Evolutionary conservation across 257 asterid genomes (phyloP), one percentile per base, ranked within the genome.

Genomic region (Paraleonurus japonicus): DNA sequence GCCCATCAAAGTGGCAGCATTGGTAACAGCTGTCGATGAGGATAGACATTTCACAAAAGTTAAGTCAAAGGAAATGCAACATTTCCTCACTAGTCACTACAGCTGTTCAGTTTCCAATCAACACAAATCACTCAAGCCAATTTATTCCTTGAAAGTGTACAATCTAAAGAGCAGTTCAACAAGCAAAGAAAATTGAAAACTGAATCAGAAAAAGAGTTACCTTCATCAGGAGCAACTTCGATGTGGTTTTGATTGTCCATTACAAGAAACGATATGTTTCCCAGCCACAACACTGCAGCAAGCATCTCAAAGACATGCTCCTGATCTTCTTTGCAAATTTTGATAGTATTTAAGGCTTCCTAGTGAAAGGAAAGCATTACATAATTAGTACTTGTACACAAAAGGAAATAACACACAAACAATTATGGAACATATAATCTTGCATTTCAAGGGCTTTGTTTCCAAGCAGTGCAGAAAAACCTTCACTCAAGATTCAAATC

Each of bases 201-300:
- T 39, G 12, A 58, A 59, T 27, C 27, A 74, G 23, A 43, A 3
- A 15, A 27, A 47, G n/a, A 76, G 65, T 58, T 74, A 95, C 98
- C 99, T 95, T 95, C 99, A 83, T 84, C 85, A 75, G 78, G 76
- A 55, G 82, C 90, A 61, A 92, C 89, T 71, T 92, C 95, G 61
- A 85, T 73, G 75, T 85, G 90, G 81, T 83, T 84, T 82, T 84
- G 95, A 61, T 81, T 73, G 88, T 85, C 92, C 54, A 75, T 80
- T 32, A 83, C 95, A 57, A 69, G 79, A 82, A 95, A 95, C 8
- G 96, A 82, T 72, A 92, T 89, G 86, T 95, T 89, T 68, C 99
- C 99, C 78, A 95, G 82, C 99, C 99, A 95, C 77, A 95, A 76
- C 67, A 95, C 92, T 32, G 98, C 92, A 76, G 98, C 91, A 79